Evolutionary conservation across 2,329 filamentous ascomycete species (phyloP), one percentile per base, ranked within the genome.

Genomic region (Sarocladium strictum): DNA sequence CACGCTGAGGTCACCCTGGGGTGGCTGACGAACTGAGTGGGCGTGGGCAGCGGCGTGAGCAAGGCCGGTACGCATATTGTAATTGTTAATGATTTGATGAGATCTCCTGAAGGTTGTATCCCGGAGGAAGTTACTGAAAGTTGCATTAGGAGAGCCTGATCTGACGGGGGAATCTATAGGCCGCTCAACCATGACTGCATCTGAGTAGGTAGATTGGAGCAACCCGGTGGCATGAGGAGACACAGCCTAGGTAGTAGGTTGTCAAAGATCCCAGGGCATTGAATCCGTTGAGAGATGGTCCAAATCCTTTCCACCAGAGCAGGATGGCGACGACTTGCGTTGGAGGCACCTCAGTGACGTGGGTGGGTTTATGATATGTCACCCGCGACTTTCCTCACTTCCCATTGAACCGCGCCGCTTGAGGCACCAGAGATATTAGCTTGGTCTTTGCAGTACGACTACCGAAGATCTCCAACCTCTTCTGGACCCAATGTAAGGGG

Each of bases 81-180:
- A 12, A 24, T n/a, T 32, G 47, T 10, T 15, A 10, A n/a, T 7
- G 35, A 38, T 38, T n/a, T 19, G 17, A 38, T 38, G 35, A 15
- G 59, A 33, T 56, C 32, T 51, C 62, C 55, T 57, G 4, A 35
- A 33, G 11, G 9, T 23, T 17, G 14, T 7, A 35, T 26, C 51
- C 2, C 2, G 33, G 29, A 27, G 4, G 41, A 38, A 38, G 15
- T n/a, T 5, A 5, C 17, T n/a, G 35, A 7, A n/a, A n/a, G n/a
- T n/a, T n/a, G n/a, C n/a, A n/a, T n/a, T n/a, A n/a, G n/a, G n/a
- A n/a, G n/a, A n/a, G n/a, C n/a, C n/a, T n/a, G n/a, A n/a, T n/a
- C n/a, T n/a, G n/a, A n/a, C n/a, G n/a, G n/a, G n/a, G n/a, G n/a
- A n/a, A n/a, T n/a, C n/a, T n/a, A n/a, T n/a, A n/a, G n/a, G n/a